Percentiles rank a stretch among this genome's conserved stretches.
These are phyloP conservation scores for Colletotrichum caudatum DNA, from an alignment of 2,329 filamentous ascomycete species.

Conservation along the genomic window DNA sequence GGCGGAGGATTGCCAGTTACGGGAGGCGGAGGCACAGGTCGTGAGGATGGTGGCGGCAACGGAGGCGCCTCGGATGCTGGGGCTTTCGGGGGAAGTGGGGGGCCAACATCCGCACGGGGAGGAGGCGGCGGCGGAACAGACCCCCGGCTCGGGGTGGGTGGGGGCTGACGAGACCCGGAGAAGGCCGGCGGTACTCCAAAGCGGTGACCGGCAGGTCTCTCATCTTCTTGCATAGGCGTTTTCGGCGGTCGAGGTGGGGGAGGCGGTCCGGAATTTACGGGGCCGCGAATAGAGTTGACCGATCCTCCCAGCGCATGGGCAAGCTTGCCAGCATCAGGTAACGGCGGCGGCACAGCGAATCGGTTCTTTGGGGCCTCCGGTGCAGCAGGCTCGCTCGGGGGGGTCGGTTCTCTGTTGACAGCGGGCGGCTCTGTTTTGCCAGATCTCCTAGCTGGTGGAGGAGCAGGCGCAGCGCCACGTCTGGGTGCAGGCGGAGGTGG, in stretches of 20 bases:
- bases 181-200: constrained; percentile 88
- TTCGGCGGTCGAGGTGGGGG: constrained; percentile 78
- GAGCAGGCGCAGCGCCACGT: constrained; percentile 64
- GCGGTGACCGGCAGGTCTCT: constrained; percentile 64
- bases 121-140: constrained; percentile 79
- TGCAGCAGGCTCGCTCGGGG: constrained; percentile 79
- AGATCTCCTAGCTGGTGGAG: constrained; percentile 71
- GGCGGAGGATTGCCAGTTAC: constrained; percentile 54
- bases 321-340: constrained; percentile 91
- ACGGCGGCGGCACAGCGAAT: constrained; percentile 73
- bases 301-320: constrained; percentile 66
- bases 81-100: constrained; percentile 62
- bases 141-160: constrained; percentile 79
- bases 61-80: constrained; percentile 60
- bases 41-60: constrained; percentile 63
- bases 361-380: constrained; percentile 67
- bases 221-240: constrained; percentile 75
- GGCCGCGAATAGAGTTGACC: constrained; percentile 48
- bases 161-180: constrained; percentile 73
- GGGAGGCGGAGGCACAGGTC: constrained; percentile 67
- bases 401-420: constrained; percentile 58
- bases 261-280: constrained; percentile 66
- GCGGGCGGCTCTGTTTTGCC: constrained; percentile 60
- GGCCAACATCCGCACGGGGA: constrained; percentile 52
- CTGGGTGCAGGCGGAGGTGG: constrained; percentile 48